Percentiles rank a stretch among this genome's conserved stretches.
Conservation (phyloP, 2,329 filamentous ascomycete genomes). For the Cladophialophora psammophila region DNA sequence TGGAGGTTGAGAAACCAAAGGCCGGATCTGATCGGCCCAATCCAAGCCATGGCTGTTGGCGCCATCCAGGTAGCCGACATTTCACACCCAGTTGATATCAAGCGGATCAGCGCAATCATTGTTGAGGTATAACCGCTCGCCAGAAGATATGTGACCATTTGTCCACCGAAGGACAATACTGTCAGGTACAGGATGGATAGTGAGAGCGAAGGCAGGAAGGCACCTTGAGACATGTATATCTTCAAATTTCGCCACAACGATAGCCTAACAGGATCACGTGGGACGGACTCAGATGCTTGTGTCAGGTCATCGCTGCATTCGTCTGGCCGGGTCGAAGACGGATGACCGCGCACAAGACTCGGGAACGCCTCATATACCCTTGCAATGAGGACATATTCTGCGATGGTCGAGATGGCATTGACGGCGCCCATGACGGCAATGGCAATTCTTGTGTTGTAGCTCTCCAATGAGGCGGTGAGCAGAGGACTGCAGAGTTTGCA, state of each 20-base stretch:
- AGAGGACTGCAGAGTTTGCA: slow-evolving; percentile 65
- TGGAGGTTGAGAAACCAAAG: slow-evolving; percentile 77
- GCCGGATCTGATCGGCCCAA: slow-evolving; percentile 69
- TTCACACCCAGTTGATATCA: slow-evolving; percentile 59
- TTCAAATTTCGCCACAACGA: neutral
- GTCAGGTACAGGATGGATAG: slow-evolving; percentile 62
- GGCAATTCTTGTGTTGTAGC: slow-evolving; percentile 52
- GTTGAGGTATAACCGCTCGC: slow-evolving; percentile 55
- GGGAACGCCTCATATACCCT: neutral
- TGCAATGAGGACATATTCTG: slow-evolving; percentile 52
- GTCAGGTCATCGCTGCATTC: neutral
- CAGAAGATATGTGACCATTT: slow-evolving; percentile 64
- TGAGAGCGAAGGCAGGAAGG: slow-evolving; percentile 57
- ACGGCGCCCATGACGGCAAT: slow-evolving; percentile 56
- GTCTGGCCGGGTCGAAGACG: neutral
- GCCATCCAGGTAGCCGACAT: slow-evolving; percentile 62
- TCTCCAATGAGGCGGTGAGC: slow-evolving; percentile 58
- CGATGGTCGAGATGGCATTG: slow-evolving; percentile 51
- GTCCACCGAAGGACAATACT: slow-evolving; percentile 62
- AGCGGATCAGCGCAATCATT: slow-evolving; percentile 57
- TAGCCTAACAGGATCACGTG: neutral
- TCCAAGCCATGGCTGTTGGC: slow-evolving; percentile 57
- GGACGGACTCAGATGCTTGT: neutral
- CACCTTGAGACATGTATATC: slow-evolving; percentile 40
- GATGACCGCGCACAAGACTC: neutral